These are phyloP conservation scores for Chaetomium globosum DNA, from an alignment of 2,329 filamentous ascomycete genomes.

Conservation along the genomic window DNA sequence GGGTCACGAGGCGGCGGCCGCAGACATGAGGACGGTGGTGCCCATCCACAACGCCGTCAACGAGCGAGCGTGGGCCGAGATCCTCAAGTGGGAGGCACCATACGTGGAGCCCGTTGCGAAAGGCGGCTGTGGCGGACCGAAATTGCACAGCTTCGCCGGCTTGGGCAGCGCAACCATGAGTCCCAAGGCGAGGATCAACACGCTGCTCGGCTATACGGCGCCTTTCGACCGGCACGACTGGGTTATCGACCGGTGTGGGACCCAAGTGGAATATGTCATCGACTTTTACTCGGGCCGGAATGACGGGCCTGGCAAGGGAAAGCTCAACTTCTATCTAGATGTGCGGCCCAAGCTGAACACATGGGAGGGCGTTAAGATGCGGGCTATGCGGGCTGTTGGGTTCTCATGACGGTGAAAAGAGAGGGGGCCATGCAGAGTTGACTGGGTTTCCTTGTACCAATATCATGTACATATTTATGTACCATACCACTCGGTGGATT, in stretches of 20 bases:
- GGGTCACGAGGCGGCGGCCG: conserved; percentile 69
- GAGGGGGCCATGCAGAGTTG: neutral
- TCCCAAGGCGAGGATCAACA: conserved; percentile 81
- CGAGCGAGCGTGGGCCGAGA: conserved; percentile 92
- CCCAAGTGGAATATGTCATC: conserved; percentile 88
- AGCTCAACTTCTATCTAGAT: conserved; percentile 66
- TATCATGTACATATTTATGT: conserved; percentile 13
- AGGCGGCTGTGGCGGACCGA: conserved; percentile 67
- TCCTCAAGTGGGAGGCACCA: conserved; percentile 81
- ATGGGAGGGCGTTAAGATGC: conserved; percentile 70
- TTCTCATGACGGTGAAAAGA: conserved; percentile 45
- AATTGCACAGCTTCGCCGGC: conserved; percentile 81
- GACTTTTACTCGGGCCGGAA: conserved; percentile 86
- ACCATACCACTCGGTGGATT: conserved; percentile 13
- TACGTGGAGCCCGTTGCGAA: conserved; percentile 52
- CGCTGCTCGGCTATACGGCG: conserved; percentile 79
- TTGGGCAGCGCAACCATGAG: conserved; percentile 65
- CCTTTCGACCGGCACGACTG: conserved; percentile 98
- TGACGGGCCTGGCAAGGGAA: conserved; percentile 45
- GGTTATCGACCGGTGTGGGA: conserved; percentile 90
- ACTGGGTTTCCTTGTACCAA: neutral
- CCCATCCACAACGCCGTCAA: conserved; percentile 99
- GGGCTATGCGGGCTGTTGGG: conserved; percentile 55
- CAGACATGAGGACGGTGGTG: conserved; percentile 88
- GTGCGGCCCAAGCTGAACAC: conserved; percentile 70